Evolutionary conservation across 176 grass and related monocot genomes (phyloP).

Genomic region (Puccinellia tenuiflora): DNA sequence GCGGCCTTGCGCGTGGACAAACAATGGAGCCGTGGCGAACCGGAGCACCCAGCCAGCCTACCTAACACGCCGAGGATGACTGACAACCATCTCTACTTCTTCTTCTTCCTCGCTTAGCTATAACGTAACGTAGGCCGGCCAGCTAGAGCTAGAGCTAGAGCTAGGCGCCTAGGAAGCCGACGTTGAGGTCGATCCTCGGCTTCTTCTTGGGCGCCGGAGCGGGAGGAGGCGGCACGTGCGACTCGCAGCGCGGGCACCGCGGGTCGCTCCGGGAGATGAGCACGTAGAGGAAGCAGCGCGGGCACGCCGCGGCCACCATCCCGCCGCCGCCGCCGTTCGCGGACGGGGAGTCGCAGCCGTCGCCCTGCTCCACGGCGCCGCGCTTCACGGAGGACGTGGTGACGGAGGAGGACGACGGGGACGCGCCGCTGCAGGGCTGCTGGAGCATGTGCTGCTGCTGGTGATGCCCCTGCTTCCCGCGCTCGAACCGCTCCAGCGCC

Average conservation of each 20-base stretch:
- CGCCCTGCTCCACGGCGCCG: conserved; percentile 47
- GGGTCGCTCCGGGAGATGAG: conserved; percentile 78
- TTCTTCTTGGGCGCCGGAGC: conserved; percentile 43
- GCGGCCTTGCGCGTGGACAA: background rate
- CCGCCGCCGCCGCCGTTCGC: conserved; percentile 14
- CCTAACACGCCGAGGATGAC: background rate
- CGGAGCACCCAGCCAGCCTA: background rate
- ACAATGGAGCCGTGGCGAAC: background rate
- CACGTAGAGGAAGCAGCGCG: conserved; percentile 88
- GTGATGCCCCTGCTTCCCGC: conserved; percentile 38
- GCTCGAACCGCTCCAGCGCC: conserved; percentile 71
- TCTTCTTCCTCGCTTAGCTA: background rate
- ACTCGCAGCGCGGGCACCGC: conserved; percentile 73
- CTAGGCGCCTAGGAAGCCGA: conserved; percentile 43
- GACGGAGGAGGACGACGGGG: conserved; percentile 67
- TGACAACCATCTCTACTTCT: background rate
- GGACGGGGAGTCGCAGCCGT: conserved; percentile 56
- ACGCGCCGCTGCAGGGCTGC: conserved; percentile 21
- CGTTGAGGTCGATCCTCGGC: conserved; percentile 67
- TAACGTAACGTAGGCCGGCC: background rate
- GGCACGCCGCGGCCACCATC: conserved; percentile 82
- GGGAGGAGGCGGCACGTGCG: conserved; percentile 49
- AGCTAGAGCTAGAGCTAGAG: no score
- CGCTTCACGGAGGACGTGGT: conserved; percentile 60
- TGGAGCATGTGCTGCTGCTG: conserved; percentile 16